Evolutionary conservation across 805 yeast species (phyloP).

Genomic region (Wickerhamomyces strasburgensis): DNA sequence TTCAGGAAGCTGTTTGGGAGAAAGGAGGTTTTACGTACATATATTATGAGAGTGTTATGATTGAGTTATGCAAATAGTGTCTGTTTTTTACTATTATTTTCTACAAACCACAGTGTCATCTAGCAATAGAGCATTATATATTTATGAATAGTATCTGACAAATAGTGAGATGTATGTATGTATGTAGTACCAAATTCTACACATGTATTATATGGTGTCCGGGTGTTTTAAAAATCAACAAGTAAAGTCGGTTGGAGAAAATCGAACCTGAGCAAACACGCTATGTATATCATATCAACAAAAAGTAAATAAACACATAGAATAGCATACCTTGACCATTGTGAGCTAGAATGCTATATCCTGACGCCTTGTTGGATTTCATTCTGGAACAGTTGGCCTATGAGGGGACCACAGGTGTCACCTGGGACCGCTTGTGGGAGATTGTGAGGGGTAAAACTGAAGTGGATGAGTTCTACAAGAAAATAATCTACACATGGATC

Average conservation of each 20-base stretch:
- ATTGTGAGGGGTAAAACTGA: constrained; percentile 17
- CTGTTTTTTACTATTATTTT: no score
- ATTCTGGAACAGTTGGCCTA: constrained; percentile 33
- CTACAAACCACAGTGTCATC: no score
- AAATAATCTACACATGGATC: constrained; percentile 35
- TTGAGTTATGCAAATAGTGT: no score
- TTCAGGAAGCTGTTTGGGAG: no score
- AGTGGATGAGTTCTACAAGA: constrained; percentile 29
- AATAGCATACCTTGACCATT: not conserved
- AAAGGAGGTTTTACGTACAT: no score
- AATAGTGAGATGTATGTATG: no score
- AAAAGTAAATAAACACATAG: not conserved
- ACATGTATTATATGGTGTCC: no score
- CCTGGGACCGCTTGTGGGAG: constrained; percentile 30
- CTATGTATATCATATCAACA: not conserved
- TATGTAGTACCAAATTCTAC: no score
- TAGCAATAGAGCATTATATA: no score
- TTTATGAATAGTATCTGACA: no score
- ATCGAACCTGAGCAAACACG: not conserved
- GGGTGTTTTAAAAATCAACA: no score
- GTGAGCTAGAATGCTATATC: constrained; percentile 6
- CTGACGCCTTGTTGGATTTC: constrained; percentile 27
- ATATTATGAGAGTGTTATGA: no score
- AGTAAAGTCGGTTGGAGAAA: not conserved
- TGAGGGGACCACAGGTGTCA: constrained; percentile 29